Evolutionary conservation across 768 basidiomycete species (phyloP), one percentile per base, ranked within the genome.

Genomic region (Chalciporus pseudorubinellus): DNA sequence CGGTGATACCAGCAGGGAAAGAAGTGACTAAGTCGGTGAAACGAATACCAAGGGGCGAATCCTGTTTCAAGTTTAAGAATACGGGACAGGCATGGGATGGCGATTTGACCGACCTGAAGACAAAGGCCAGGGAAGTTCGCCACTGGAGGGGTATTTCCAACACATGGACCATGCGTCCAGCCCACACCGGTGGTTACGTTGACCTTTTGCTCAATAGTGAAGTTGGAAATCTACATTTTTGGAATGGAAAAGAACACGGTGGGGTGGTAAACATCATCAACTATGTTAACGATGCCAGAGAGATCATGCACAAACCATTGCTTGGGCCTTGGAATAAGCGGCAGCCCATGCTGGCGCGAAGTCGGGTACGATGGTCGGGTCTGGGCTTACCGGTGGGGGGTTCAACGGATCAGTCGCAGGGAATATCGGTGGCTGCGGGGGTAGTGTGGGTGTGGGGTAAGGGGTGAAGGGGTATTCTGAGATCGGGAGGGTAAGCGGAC

Each of bases 1-100:
- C 75, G 48, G 89, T 92, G 58, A 97, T 74, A 0, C 83, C 89
- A n/a, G 92, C 78, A 0, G 95, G 93, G 72, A 93, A 95, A 0
- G 81, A 81, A 3, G 86, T 87, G 6, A 83, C 82, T 29, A 78
- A 82, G 64, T 94, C 87, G 0, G 82, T 80, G 57, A 77, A 73
- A 41, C 93, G 86, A 18, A 95, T 82, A 3, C 92, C 92, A 1
- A 90, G 74, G 3, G 89, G 89, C 19, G 84, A 83, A 56, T 88
- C 84, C 77, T 84, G 48, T n/a, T 48, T 11, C 6, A 34, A 60
- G 42, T 28, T 39, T 43, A 12, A 47, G 31, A 41, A 13, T 11
- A 24, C 43, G 12, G 9, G 36, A 31, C 13, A 1, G 7, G 24
- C 9, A 44, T 9, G 4, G 10, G 1, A 28, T n/a, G 34, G 39